A percentile compares a stretch with the other conserved stretches of the same genome.
phyloP scores from a whole-genome alignment of 345 rosid species.

The Eucalyptus pumila region DNA sequence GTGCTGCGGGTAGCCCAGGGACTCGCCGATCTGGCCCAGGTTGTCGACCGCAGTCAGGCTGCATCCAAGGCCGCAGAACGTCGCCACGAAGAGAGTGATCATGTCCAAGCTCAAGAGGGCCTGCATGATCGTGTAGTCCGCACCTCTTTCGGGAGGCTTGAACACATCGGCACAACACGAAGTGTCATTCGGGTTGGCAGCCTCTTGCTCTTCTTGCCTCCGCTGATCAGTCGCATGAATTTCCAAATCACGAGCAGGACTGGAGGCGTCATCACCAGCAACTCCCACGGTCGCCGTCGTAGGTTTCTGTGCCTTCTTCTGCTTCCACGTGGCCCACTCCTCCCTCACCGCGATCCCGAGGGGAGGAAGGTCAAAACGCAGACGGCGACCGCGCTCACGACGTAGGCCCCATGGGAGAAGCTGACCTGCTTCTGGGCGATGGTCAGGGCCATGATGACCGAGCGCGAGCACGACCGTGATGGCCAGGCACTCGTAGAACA shows the following conservation, averaged over 20 bases:
- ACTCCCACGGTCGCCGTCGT: too few relatives aligned
- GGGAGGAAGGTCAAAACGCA: neutral
- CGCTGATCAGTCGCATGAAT: neutral
- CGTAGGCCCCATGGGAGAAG: neutral
- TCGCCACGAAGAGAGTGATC: neutral
- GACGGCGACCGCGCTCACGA: neutral
- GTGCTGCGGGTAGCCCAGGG: neutral
- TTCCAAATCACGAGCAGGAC: neutral
- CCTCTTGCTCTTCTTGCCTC: neutral
- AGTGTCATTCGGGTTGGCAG: neutral
- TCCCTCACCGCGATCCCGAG: neutral
- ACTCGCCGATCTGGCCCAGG: constrained; percentile 5
- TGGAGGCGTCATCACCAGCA: neutral
- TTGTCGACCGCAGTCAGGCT: neutral
- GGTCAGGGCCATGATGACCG: neutral
- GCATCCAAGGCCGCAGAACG: neutral
- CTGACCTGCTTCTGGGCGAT: neutral
- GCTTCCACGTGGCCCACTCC: neutral
- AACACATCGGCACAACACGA: neutral
- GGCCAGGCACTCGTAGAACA: neutral
- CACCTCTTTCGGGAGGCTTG: neutral
- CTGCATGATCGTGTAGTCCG: constrained; percentile 10
- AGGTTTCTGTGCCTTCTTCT: neutral
- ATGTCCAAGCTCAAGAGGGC: constrained; percentile 10
- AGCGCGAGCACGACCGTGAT: neutral